Percentiles rank a stretch among this genome's conserved stretches.
Evolutionary conservation across 2,329 filamentous ascomycete genomes (phyloP).

Genomic region (Arachnomyces sp.): DNA sequence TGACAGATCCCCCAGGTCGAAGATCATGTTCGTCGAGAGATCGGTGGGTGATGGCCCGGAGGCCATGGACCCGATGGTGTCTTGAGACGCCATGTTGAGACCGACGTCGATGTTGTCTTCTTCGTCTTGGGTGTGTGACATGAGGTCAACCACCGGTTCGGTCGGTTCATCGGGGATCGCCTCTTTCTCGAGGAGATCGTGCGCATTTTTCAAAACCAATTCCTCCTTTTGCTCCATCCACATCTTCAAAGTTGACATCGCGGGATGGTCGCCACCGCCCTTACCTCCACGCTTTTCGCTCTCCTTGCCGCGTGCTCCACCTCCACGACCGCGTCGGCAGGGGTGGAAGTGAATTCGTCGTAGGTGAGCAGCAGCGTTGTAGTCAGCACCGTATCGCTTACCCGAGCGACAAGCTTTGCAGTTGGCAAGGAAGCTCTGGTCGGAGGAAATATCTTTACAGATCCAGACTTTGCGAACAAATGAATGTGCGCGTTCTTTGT

Average conservation of each 20-base stretch:
- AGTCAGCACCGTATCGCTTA: constrained; percentile 84
- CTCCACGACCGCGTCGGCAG: constrained; percentile 39
- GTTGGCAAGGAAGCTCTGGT: constrained; percentile 60
- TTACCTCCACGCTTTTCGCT: constrained; percentile 54
- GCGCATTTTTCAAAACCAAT: constrained; percentile 29
- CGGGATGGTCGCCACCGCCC: constrained; percentile 52
- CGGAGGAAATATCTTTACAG: constrained; percentile 50
- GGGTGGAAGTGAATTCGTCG: constrained; percentile 80
- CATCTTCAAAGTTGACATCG: constrained; percentile 52
- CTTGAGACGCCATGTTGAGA: constrained; percentile 1
- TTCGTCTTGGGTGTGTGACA: constrained; percentile 6
- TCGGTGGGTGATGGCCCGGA: constrained; percentile 5
- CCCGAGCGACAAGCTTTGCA: constrained; percentile 73
- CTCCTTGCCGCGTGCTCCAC: constrained; percentile 49
- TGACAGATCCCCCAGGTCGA: constrained; percentile 11
- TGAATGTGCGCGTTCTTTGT: constrained; percentile 60
- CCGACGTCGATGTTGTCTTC: background rate
- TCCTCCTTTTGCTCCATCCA: constrained; percentile 54
- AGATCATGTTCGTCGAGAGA: constrained; percentile 13
- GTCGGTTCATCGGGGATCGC: constrained; percentile 15
- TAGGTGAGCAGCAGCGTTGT: constrained; percentile 88
- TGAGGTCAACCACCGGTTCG: constrained; percentile 2
- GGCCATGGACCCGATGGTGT: background rate
- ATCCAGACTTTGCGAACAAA: constrained; percentile 53
- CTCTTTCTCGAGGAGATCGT: constrained; percentile 19